A percentile compares a stretch with the other conserved stretches of the same genome.
These are phyloP conservation scores for Syzygium aqueum DNA, from an alignment of 345 rosid genomes.

Conservation along the genomic window DNA sequence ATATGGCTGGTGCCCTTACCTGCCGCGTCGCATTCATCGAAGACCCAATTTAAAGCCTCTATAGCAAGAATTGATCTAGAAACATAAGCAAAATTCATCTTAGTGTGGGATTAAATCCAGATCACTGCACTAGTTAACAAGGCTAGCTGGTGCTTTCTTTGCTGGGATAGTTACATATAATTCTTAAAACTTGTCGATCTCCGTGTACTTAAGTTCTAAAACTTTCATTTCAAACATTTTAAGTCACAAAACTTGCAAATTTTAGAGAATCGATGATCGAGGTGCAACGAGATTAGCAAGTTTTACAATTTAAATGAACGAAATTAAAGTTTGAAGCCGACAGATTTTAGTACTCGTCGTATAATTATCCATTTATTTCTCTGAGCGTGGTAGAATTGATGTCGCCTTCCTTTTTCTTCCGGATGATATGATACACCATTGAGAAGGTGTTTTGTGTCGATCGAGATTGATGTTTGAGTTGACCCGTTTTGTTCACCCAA, in stretches of 20 bases:
- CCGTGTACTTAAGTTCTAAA: not conserved
- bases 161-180: not conserved
- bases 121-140: no score
- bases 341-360: not conserved
- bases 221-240: not conserved
- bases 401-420: not conserved
- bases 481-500: not conserved
- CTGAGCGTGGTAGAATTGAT: not conserved
- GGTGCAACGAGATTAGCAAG: not conserved
- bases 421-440: not conserved
- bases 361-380: not conserved
- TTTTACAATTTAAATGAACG: not conserved
- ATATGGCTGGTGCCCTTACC: not conserved
- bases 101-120: no score
- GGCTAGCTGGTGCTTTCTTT: not conserved
- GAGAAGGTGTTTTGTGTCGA: not conserved
- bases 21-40: not conserved
- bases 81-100: not conserved
- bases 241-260: not conserved
- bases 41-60: not conserved
- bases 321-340: not conserved
- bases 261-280: not conserved
- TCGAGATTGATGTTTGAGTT: not conserved
- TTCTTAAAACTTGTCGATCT: no score
- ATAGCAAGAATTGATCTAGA: not conserved